These are phyloP conservation scores for Ustilago lituana DNA, from an alignment of 1,284 basidiomycete species.

Conservation along the genomic window DNA sequence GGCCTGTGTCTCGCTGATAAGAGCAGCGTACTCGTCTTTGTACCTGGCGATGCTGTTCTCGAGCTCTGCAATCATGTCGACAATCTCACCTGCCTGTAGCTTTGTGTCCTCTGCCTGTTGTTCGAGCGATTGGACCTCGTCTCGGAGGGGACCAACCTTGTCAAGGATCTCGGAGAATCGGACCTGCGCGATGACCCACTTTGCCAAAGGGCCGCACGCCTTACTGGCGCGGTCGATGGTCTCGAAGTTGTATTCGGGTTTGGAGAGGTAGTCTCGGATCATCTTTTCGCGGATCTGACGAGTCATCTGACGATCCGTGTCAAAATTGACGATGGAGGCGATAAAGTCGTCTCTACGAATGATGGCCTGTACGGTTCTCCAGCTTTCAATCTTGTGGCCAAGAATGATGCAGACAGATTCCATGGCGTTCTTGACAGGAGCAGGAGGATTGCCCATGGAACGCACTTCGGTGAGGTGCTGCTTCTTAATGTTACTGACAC, in stretches of 20 bases:
- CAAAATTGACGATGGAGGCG: conserved; percentile 93
- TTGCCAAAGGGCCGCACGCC: conserved; percentile 97
- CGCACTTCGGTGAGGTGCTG: conserved; percentile 97
- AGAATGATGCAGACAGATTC: conserved; percentile 97
- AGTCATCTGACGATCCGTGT: conserved; percentile 90
- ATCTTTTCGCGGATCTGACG: conserved; percentile 87
- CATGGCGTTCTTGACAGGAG: conserved; percentile 97
- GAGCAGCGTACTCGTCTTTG: conserved; percentile 96
- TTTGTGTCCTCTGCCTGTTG: conserved; percentile 91
- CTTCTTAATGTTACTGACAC: conserved; percentile 96
- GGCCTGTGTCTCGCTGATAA: conserved; percentile 96
- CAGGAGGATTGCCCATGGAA: conserved; percentile 97
- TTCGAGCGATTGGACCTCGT: conserved; percentile 93
- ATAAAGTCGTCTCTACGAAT: conserved; percentile 99
- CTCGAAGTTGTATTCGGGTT: conserved; percentile 93
- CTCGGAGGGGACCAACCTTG: conserved; percentile 93
- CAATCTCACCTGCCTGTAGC: conserved; percentile 86
- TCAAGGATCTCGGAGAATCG: conserved; percentile 97
- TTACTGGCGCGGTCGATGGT: conserved; percentile 93
- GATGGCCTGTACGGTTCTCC: conserved; percentile 95
- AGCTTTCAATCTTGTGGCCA: conserved; percentile 96
- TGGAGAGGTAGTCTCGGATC: conserved; percentile 91
- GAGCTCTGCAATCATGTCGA: conserved; percentile 90
- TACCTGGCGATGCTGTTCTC: conserved; percentile 91
- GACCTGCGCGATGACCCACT: conserved; percentile 98